Base-by-base conservation (phyloP, 2,329 filamentous ascomycete genomes). In the Colletotrichum noveboracense region DNA sequence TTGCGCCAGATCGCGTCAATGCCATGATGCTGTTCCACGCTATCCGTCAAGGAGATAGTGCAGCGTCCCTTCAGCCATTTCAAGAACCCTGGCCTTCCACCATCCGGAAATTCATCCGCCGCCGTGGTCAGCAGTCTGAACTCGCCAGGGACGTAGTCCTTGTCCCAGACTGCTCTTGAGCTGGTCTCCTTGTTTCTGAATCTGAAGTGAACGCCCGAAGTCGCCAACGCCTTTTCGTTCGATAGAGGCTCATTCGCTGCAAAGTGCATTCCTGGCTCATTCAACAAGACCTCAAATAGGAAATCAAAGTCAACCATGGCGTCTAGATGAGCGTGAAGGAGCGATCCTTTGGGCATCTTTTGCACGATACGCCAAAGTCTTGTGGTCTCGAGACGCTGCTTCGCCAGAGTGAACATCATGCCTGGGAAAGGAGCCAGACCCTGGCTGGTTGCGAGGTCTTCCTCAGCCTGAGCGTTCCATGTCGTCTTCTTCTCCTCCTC, bases 341-440 rank as follows among this genome's bases (percentile, higher is more conserved):
- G 86, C 9, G 93, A 89, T 14, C 95, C 95, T 82, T 97, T 97
- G 21, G 95, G 95, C 93, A 97, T 94, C 79, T 87, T 90, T 77
- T 92, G 89, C 14, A 96, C 89, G 78, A 97, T 95, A 78, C 91
- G 89, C 94, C 94, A 97, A 28, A 97, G 87, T 80, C 92, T 92
- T 21, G 94, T 96, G 78, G 88, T 88, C 83, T 96, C 94, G 90
- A 96, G 95, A 24, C 91, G 90, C 36, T 91, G 90, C 83, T 94
- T 95, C 75, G 94, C 94, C 21, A 95, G 88, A 6, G 89, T 91
- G 83, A 96, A 97, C 93, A 96, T 95, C 92, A 96, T 96, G 6
- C 95, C 95, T 1, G 94, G 94, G 81, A 93, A 94, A 28, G 95
- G 86, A 69, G 92, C 91, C 72, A 90, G 88, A 79, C 91, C 81